A percentile compares a stretch with the other conserved stretches of the same genome.
These are phyloP conservation scores for Thuidium tamariscinum DNA, from an alignment of 225 moss, liverwort and hornwort genomes.

Conservation along the genomic window DNA sequence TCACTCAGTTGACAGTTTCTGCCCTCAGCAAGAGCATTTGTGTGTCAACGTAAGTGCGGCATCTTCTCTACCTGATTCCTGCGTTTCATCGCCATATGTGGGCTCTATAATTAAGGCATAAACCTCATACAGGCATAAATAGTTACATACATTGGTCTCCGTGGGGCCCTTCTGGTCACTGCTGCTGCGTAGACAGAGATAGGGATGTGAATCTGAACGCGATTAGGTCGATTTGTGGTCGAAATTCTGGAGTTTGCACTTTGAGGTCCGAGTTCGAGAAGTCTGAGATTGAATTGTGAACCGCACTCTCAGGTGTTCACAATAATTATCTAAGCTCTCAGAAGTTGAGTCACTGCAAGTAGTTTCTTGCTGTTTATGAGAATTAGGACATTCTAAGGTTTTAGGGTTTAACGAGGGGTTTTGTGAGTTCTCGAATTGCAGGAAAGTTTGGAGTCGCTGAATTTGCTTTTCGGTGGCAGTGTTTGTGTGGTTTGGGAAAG, in stretches of 20 bases:
- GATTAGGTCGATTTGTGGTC: not conserved
- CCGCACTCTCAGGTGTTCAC: not conserved
- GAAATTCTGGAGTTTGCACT: not conserved
- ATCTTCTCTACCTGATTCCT: not conserved
- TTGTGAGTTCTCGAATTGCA: not conserved
- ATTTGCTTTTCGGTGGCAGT: not conserved
- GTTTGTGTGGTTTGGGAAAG: not conserved
- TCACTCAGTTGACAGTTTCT: conserved; percentile 11
- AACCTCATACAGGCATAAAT: no score
- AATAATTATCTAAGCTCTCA: not conserved
- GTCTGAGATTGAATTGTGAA: not conserved
- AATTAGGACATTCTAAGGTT: not conserved
- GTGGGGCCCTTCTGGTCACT: not conserved
- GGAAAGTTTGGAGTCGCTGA: not conserved
- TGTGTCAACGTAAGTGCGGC: not conserved
- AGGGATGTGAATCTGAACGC: not conserved
- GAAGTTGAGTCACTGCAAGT: not conserved
- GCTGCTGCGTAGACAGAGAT: not conserved
- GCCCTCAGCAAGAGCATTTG: not conserved
- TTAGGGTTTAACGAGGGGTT: conserved; percentile 32
- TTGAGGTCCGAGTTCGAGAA: not conserved
- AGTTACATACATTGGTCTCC: not conserved
- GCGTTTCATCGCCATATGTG: not conserved
- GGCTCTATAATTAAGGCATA: no score
- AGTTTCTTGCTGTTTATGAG: not conserved